Evolutionary conservation across 1,139 yeast genomes (phyloP).

Genomic region (Candida tunisiensis): DNA sequence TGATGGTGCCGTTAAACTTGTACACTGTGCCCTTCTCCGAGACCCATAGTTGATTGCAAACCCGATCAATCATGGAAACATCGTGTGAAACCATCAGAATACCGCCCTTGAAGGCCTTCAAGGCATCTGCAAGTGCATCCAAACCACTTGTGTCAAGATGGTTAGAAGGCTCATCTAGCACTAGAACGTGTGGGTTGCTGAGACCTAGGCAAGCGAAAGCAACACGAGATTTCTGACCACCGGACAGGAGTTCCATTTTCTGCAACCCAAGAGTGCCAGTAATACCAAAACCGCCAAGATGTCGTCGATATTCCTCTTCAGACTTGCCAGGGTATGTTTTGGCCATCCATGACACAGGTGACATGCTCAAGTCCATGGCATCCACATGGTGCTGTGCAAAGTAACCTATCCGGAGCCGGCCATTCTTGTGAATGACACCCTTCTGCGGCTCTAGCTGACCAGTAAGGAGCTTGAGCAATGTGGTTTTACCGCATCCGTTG

Average conservation of each 20-base stretch:
- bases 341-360: constrained; percentile 94
- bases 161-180: constrained; percentile 96
- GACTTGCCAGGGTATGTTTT: constrained; percentile 79
- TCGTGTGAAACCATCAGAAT: constrained; percentile 96
- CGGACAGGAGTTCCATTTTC: constrained; percentile 77
- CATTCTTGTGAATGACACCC: constrained; percentile 67
- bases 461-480: constrained; percentile 71
- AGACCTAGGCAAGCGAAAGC: constrained; percentile 93
- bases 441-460: constrained; percentile 54
- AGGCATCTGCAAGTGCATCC: constrained; percentile 86
- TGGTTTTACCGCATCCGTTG: constrained; percentile 98
- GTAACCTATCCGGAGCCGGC: constrained; percentile 84
- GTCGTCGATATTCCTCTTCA: constrained; percentile 95
- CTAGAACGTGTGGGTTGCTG: constrained; percentile 78
- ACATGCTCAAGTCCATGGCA: constrained; percentile 77
- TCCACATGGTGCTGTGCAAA: constrained; percentile 99
- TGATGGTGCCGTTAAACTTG: constrained; percentile 70
- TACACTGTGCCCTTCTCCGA: constrained; percentile 71
- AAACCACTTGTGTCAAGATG: constrained; percentile 97
- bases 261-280: constrained; percentile 89
- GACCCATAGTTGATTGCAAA: constrained; percentile 91
- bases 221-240: constrained; percentile 97
- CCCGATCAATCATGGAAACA: constrained; percentile 73
- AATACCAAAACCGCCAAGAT: constrained; percentile 91
- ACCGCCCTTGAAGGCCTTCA: constrained; percentile 83